Evolutionary conservation across 129 eudicot species (phyloP), one percentile per base, ranked within the genome.

Genomic region (Silybum marianum): DNA sequence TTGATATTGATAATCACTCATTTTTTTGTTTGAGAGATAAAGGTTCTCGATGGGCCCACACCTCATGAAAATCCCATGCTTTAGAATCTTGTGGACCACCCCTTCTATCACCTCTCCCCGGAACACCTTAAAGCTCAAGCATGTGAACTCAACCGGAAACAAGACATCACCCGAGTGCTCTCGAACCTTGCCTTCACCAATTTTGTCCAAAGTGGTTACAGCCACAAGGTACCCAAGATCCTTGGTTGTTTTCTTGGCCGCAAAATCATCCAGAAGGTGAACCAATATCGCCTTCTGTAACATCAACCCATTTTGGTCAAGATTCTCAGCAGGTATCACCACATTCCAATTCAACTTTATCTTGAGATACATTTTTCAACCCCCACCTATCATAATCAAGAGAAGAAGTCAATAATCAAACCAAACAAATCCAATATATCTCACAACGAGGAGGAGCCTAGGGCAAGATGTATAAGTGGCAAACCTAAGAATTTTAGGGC

Each of bases 111-210:
- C 67, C 66, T 93, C 95, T n/a, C 93, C 97, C 0, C 78, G 72
- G 42, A 77, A 79, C n/a, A 87, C 85, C 87, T 89, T 92, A 88
- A 90, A 90, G 24, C 91, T 88, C 73, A 92, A 80, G 84, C 97
- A 88, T 63, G 83, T 87, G 87, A 90, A 92, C 66, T 66, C 66
- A 34, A 92, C 88, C 2, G 97, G 93, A 77, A 90, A 92, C 24
- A 92, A 77, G 16, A 90, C 89, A 24, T 90, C 95, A 8, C 97
- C 90, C 0, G 91, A 73, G 68, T 88, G 91, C 36, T 85, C 90
- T 74, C 97, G 78, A 26, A 90, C 90, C 70, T 77, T 90, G 11
- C 93, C 95, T 76, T 90, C 95, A n/a, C 94, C 95, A 19, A 90
- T 81, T 25, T 84, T 76, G 74, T 90, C 95, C 60, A 93, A 24